Percentiles rank a stretch among this genome's conserved stretches.
Evolutionary conservation across 768 basidiomycete genomes (phyloP).

Genomic region (Suillus ampliporus): DNA sequence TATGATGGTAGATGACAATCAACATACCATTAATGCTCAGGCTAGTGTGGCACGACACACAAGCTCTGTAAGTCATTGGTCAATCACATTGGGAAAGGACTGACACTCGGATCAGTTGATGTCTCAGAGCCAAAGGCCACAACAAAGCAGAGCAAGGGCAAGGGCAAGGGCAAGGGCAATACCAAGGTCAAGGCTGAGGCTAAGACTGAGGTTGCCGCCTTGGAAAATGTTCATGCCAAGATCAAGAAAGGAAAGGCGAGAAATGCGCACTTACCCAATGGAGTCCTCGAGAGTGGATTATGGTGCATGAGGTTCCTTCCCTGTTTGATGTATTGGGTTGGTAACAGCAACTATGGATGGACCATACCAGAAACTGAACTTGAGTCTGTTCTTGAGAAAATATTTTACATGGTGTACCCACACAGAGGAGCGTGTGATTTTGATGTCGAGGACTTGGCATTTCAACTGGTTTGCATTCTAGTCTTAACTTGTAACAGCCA

Average conservation of each 20-base stretch:
- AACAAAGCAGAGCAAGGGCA: background rate
- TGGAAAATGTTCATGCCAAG: background rate
- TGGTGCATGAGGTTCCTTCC: conserved; percentile 10
- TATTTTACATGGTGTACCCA: conserved; percentile 15
- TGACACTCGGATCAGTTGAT: background rate
- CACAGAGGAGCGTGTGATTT: background rate
- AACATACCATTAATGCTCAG: background rate
- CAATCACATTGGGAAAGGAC: background rate
- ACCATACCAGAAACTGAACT: conserved; percentile 11
- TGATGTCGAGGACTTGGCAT: conserved; percentile 4
- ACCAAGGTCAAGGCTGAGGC: background rate
- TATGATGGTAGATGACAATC: background rate
- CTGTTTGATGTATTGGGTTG: conserved; percentile 12
- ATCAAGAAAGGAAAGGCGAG: background rate
- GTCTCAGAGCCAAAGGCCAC: background rate
- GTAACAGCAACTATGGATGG: conserved; percentile 13
- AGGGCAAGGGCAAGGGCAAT: background rate
- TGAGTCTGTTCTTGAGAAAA: background rate
- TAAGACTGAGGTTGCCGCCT: background rate
- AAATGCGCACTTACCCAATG: background rate
- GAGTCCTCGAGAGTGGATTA: background rate
- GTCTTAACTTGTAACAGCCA: conserved; percentile 5
- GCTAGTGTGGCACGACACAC: background rate
- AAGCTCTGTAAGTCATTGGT: background rate
- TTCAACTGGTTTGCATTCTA: conserved; percentile 9